Conservation (phyloP, 2,329 filamentous ascomycete genomes). For the Beauveria asiatica region DNA sequence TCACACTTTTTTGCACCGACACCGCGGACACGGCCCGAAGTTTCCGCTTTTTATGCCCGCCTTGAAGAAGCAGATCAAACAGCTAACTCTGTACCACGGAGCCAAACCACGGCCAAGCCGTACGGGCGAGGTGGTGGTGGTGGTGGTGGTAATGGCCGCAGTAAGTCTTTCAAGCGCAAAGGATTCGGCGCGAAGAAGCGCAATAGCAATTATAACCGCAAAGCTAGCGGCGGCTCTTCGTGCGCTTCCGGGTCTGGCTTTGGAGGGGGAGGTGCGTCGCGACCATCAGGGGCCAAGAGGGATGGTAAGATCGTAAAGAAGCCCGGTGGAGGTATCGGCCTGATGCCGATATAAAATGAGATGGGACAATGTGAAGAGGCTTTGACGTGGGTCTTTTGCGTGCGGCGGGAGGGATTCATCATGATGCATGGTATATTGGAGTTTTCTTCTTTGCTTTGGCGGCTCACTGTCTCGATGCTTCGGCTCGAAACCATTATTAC, state of each 20-base stretch:
- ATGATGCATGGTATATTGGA: slow-evolving; percentile 1
- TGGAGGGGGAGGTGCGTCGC: not conserved
- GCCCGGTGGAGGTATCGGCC: slow-evolving; percentile 26
- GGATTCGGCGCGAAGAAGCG: slow-evolving; percentile 14
- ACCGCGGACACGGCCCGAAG: slow-evolving; percentile 19
- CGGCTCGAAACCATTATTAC: not conserved
- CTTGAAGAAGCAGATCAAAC: slow-evolving; percentile 22
- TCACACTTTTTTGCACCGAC: slow-evolving; percentile 39
- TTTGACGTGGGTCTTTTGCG: not conserved
- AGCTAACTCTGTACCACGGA: slow-evolving; percentile 10
- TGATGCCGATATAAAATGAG: slow-evolving; percentile 28
- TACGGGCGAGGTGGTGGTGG: slow-evolving; percentile 19
- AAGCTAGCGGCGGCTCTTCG: slow-evolving; percentile 15
- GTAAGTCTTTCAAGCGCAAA: slow-evolving; percentile 21
- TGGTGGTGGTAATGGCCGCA: slow-evolving; percentile 6
- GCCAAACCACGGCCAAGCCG: slow-evolving; percentile 19
- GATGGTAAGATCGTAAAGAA: slow-evolving; percentile 25
- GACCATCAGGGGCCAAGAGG: slow-evolving; percentile 16
- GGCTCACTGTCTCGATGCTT: not conserved
- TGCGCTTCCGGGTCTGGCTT: slow-evolving; percentile 9
- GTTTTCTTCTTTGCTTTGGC: slow-evolving; percentile 2
- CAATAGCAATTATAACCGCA: slow-evolving; percentile 24
- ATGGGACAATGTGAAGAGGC: not conserved
- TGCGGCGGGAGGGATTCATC: not conserved
- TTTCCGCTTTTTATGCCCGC: slow-evolving; percentile 26